Evolutionary conservation across 2,329 filamentous ascomycete genomes (phyloP), one percentile per base, ranked within the genome.

Genomic region (Zymoseptoria pseudotritici): DNA sequence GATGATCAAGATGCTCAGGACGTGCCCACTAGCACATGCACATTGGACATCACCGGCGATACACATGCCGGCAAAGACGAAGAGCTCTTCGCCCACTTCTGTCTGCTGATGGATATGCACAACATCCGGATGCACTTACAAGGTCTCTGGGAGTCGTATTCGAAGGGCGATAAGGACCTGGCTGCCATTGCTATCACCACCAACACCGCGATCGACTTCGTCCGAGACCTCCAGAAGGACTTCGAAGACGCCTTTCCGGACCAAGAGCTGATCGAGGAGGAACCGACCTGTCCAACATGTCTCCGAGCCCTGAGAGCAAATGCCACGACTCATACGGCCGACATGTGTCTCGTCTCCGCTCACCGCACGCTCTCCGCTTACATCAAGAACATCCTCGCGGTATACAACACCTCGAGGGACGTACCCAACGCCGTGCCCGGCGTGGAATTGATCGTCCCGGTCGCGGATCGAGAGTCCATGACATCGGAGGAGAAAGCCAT

Each of bases 151-250:
- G 46, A 13, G 10, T 24, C n/a, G 4, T 59, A 59, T 46, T 19
- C 21, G 8, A 7, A 49, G n/a, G 58, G 58, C n/a, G n/a, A 49
- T 1, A 9, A 46, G 17, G 19, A 46, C 24, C 20, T 59, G 22
- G 20, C 49, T 10, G 24, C 53, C 9, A 54, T 54, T 2, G 53
- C 58, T 3, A 46, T 59, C 54, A 22, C 49, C 4, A 59, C 58
- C 13, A 57, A 57, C 20, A 57, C 58, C 10, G 53, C 58, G 2
- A 49, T 59, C 53, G 58, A 57, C 49, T 59, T 59, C n/a, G 54
- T 50, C 20, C 54, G 50, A 7, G 22, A 53, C n/a, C 20, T 59
- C 2, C 49, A 59, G 9, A 10, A 56, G 10, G 58, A 59, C 2
- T 57, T 56, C 31, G 54, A 56, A 8, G 13, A n/a, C 13, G 19